Base-by-base conservation (phyloP, 768 basidiomycete genomes). In the Panus rudis region DNA sequence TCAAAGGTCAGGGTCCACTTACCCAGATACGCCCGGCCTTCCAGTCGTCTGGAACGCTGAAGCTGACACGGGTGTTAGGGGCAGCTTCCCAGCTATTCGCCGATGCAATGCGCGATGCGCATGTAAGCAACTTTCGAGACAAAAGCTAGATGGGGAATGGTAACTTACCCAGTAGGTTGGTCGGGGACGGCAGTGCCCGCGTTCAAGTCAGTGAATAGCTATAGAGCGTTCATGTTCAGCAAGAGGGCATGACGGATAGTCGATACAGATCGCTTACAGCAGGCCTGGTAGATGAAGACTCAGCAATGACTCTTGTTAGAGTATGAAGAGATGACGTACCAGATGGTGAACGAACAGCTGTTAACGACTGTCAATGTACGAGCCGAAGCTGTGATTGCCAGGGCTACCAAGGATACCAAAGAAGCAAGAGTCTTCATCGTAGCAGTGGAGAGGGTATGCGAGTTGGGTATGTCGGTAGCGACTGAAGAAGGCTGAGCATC, bases 1-100 rank as follows among this genome's bases (percentile, higher is more conserved):
- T 39, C 51, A 14, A n/a, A n/a, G n/a, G n/a, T n/a, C n/a, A n/a
- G n/a, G 13, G 26, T 11, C n/a, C 10, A 22, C 45, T 11, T 41
- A 71, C 81, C 85, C 82, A 70, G 43, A 78, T 81, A 39, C 82
- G 71, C 19, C 79, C 82, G 1, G 81, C 63, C 23, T 66, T 73
- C 81, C 82, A 84, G 53, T 75, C 69, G 50, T 78, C 69, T 11
- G 80, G 81, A 24, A 84, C 79, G 23, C 54, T 53, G 58, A 80
- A 75, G 32, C 60, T 64, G 37, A 72, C 68, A 11, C 59, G 53
- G n/a, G 65, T 63, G 20, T 48, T 61, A 0, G 70, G 46, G 3
- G 49, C 51, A 11, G 66, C 68, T 41, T 52, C 51, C 66, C 66
- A 69, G 26, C 66, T 67, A 27, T 7, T n/a, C 28, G 38, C n/a